Evolutionary conservation across 2,329 filamentous ascomycete species (phyloP).

Genomic region (Cryphonectria radicalis): DNA sequence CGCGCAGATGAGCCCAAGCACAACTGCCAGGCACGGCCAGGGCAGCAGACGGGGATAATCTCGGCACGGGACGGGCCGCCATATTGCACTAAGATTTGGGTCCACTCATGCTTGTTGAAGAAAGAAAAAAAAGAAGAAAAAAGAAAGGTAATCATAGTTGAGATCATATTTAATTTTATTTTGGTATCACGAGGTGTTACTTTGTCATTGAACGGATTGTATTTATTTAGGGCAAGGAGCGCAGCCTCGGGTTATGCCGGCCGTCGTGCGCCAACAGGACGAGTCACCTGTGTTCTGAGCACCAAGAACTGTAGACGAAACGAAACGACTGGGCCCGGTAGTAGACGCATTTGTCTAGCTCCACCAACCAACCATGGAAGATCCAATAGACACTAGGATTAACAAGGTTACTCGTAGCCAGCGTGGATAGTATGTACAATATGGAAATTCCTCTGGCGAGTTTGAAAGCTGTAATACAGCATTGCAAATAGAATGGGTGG

Average conservation of each 20-base stretch:
- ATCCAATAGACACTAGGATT: neutral
- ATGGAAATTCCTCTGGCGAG: neutral
- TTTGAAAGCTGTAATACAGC: neutral
- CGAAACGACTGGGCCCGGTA: neutral
- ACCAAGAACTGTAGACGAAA: neutral
- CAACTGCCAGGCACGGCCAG: neutral
- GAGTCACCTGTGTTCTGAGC: neutral
- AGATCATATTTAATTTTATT: neutral
- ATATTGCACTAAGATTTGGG: neutral
- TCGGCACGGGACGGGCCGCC: constrained; percentile 9
- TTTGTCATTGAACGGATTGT: neutral
- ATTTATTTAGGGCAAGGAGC: neutral
- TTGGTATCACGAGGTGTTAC: neutral
- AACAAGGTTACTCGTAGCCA: neutral
- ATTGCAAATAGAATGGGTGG: neutral
- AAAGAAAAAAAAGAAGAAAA: no score
- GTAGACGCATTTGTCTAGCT: neutral
- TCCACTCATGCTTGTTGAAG: neutral
- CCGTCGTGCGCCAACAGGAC: neutral
- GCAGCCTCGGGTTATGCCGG: neutral
- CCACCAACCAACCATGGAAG: neutral
- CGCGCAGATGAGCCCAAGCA: neutral
- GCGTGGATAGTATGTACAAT: neutral
- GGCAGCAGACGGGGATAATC: neutral
- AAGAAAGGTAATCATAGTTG: neutral